Percentiles rank a stretch among this genome's conserved stretches.
These are phyloP conservation scores for Elongisporangium anandrum DNA, from an alignment of 352 stramenopile species.

Conservation along the genomic window DNA sequence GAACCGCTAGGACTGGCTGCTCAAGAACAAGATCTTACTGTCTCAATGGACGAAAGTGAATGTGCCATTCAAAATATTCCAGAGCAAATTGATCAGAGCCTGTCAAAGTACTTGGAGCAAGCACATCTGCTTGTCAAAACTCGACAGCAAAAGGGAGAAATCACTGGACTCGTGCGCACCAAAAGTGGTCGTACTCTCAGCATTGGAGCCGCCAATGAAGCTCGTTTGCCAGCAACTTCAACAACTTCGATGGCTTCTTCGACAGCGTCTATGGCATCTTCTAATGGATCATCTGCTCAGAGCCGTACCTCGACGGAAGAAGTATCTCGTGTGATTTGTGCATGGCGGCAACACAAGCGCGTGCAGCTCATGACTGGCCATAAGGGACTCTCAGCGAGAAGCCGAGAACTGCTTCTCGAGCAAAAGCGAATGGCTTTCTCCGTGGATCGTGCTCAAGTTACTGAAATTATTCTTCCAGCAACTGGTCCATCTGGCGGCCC, in stretches of 20 bases:
- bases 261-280: conserved; percentile 3
- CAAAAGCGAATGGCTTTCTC: conserved; percentile 87
- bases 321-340: conserved; percentile 73
- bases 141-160: conserved; percentile 34
- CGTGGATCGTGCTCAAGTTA: conserved; percentile 75
- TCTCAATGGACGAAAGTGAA: conserved; percentile 82
- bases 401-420: conserved; percentile 79
- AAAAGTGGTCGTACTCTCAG: conserved; percentile 37
- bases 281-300: conserved; percentile 16
- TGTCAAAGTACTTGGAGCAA: conserved; percentile 68
- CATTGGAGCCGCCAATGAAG: conserved; percentile 25
- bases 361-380: conserved; percentile 86
- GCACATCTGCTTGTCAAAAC: conserved; percentile 78
- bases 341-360: conserved; percentile 83
- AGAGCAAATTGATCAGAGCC: conserved; percentile 73
- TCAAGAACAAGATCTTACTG: conserved; percentile 60
- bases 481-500: conserved; percentile 36
- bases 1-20: conserved; percentile 60
- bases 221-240: conserved; percentile 31
- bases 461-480: conserved; percentile 78
- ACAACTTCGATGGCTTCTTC: conserved; percentile 1
- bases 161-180: conserved; percentile 33
- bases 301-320: conserved; percentile 63
- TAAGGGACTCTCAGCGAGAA: conserved; percentile 75
- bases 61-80: conserved; percentile 85